Percentiles rank a stretch among this genome's conserved stretches.
These are phyloP conservation scores for Globisporangium rhizosaccharum DNA, from an alignment of 352 stramenopile species.

Conservation along the genomic window DNA sequence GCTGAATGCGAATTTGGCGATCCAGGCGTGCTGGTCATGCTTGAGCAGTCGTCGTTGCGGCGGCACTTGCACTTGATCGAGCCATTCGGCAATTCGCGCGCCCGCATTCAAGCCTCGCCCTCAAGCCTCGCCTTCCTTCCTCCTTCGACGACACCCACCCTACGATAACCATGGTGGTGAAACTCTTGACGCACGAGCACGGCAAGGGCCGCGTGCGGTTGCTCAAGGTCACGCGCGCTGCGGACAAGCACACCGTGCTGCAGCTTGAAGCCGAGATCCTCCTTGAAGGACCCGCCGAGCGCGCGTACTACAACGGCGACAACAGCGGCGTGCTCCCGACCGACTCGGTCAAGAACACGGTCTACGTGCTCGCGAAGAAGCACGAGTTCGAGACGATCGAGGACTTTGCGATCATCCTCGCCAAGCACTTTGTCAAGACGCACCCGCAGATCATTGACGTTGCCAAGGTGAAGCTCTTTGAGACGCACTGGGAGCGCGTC, in stretches of 20 bases:
- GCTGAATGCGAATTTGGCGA: too few species aligned
- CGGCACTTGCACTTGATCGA: neutral
- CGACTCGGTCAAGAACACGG: constrained; percentile 90
- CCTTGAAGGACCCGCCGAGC: constrained; percentile 72
- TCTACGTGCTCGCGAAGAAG: constrained; percentile 86
- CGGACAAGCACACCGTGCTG: constrained; percentile 67
- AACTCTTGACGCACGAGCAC: constrained; percentile 68
- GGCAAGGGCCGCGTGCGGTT: constrained; percentile 85
- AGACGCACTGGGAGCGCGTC: constrained; percentile 70
- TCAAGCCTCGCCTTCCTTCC: neutral
- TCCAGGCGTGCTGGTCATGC: constrained; percentile 1
- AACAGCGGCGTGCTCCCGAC: constrained; percentile 83
- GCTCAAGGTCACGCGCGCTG: constrained; percentile 79
- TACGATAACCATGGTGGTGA: constrained; percentile 49
- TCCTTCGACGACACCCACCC: neutral
- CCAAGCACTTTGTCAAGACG: constrained; percentile 82
- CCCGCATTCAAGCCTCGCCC: constrained; percentile 12
- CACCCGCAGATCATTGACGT: constrained; percentile 73
- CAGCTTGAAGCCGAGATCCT: constrained; percentile 84
- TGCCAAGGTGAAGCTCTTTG: constrained; percentile 72
- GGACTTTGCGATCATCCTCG: constrained; percentile 82
- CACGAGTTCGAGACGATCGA: constrained; percentile 85
- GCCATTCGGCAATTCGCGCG: constrained; percentile 25
- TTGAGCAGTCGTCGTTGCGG: too few species aligned
- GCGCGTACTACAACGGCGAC: constrained; percentile 80